phyloP scores from a whole-genome alignment of 805 yeast genomes.

The Saturnispora serradocipensis region DNA sequence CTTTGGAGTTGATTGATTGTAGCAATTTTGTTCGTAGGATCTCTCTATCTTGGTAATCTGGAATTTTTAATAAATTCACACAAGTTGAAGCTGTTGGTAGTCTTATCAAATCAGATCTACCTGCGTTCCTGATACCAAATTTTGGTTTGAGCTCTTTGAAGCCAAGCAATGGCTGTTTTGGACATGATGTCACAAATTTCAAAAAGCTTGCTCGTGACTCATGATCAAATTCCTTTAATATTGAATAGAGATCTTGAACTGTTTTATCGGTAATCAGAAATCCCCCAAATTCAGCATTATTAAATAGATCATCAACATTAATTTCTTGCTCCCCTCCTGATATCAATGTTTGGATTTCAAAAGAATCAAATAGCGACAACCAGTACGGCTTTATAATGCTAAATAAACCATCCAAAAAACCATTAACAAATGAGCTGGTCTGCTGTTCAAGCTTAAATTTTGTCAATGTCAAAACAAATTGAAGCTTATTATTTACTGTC shows the following conservation, averaged over 20 bases:
- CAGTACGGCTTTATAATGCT: constrained; percentile 62
- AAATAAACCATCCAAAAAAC: constrained; percentile 63
- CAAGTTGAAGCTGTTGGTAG: constrained; percentile 93
- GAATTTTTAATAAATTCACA: constrained; percentile 76
- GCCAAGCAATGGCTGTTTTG: constrained; percentile 86
- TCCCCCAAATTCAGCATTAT: constrained; percentile 60
- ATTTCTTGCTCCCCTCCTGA: constrained; percentile 70
- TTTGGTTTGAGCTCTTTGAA: constrained; percentile 64
- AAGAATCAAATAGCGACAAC: constrained; percentile 78
- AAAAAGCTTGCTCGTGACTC: constrained; percentile 59
- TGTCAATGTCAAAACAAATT: constrained; percentile 70
- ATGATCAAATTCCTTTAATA: constrained; percentile 55
- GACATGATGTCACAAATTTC: constrained; percentile 86
- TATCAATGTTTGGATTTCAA: constrained; percentile 74
- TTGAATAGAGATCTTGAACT: constrained; percentile 61
- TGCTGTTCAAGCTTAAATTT: constrained; percentile 66
- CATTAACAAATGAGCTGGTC: constrained; percentile 46
- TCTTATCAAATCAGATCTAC: constrained; percentile 37
- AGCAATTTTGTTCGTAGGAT: constrained; percentile 53
- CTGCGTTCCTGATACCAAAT: constrained; percentile 72
- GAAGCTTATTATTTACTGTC: constrained; percentile 48
- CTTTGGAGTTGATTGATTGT: constrained; percentile 71
- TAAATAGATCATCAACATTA: constrained; percentile 58
- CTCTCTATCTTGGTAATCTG: constrained; percentile 62
- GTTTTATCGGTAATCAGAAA: constrained; percentile 48